Conservation (phyloP, 192 early-diverging fungal species). For the Backusella australiensis region DNA sequence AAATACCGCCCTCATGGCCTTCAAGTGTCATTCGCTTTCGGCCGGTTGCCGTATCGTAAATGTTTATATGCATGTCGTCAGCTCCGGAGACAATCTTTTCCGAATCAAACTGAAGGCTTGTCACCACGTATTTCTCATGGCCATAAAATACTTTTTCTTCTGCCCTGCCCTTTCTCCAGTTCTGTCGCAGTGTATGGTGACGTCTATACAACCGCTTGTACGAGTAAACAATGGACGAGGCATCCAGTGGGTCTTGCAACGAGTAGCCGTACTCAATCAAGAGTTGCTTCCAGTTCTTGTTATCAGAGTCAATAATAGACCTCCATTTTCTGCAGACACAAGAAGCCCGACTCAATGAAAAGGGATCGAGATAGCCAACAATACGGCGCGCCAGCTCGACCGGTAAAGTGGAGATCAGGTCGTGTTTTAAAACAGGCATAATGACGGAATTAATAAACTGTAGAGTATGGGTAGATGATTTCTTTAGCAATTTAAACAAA, state of each 20-base stretch:
- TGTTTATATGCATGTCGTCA: constrained; percentile 90
- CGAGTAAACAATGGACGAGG: constrained; percentile 32
- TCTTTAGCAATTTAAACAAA: constrained; percentile 84
- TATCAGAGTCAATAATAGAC: constrained; percentile 70
- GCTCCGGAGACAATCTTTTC: constrained; percentile 93
- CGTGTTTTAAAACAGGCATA: constrained; percentile 85
- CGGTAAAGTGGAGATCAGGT: constrained; percentile 81
- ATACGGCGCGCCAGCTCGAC: constrained; percentile 72
- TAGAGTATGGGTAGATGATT: constrained; percentile 76
- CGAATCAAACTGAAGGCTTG: constrained; percentile 93
- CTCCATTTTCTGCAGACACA: constrained; percentile 83
- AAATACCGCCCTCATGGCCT: constrained; percentile 96
- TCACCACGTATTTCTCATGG: constrained; percentile 83
- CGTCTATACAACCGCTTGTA: constrained; percentile 85
- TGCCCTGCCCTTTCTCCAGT: constrained; percentile 78
- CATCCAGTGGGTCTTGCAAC: constrained; percentile 9
- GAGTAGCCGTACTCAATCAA: constrained; percentile 46
- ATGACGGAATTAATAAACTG: constrained; percentile 93
- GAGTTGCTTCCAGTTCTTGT: constrained; percentile 45
- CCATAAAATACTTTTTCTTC: constrained; percentile 59
- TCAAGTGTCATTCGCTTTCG: constrained; percentile 66
- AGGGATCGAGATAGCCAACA: constrained; percentile 79
- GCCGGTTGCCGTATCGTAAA: constrained; percentile 86
- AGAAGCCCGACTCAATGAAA: constrained; percentile 75
- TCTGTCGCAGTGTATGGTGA: constrained; percentile 76